Evolutionary conservation across 2,329 filamentous ascomycete species (phyloP).

Genomic region (Pyrenophora seminiperda): DNA sequence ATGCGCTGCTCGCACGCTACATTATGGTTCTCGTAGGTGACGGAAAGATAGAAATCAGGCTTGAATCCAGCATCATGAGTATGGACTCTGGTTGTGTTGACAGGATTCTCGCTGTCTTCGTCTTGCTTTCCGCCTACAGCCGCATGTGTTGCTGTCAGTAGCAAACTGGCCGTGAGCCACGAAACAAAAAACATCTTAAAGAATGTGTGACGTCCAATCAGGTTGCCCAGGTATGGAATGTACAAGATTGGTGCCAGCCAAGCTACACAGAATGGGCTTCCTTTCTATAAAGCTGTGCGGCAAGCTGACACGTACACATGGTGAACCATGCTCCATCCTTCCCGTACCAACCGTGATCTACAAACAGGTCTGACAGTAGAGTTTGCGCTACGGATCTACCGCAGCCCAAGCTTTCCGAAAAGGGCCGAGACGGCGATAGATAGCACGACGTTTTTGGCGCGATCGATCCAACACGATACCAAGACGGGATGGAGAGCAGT

Average conservation of each 20-base stretch:
- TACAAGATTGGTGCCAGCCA: neutral
- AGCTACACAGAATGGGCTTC: neutral
- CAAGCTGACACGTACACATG: too few relatives aligned
- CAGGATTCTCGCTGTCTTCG: neutral
- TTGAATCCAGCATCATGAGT: constrained; percentile 27
- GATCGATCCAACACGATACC: too few relatives aligned
- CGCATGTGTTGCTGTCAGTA: neutral
- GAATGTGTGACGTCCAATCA: neutral
- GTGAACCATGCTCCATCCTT: too few relatives aligned
- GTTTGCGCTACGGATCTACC: too few relatives aligned
- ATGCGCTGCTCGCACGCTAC: constrained; percentile 55
- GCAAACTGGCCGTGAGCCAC: neutral
- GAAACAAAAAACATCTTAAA: constrained; percentile 3
- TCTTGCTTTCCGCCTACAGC: neutral
- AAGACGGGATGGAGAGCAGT: too few relatives aligned
- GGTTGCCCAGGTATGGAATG: neutral
- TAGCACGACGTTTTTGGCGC: too few relatives aligned
- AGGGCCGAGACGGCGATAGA: too few relatives aligned
- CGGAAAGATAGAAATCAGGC: constrained; percentile 56
- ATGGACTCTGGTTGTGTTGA: neutral
- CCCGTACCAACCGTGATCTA: neutral
- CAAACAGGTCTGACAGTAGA: constrained; percentile 3
- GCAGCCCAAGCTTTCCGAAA: too few relatives aligned
- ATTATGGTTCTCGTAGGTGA: constrained; percentile 51
- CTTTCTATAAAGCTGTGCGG: neutral